Conservation (phyloP, 1,284 basidiomycete species). For the Violaceomyces palustris region DNA sequence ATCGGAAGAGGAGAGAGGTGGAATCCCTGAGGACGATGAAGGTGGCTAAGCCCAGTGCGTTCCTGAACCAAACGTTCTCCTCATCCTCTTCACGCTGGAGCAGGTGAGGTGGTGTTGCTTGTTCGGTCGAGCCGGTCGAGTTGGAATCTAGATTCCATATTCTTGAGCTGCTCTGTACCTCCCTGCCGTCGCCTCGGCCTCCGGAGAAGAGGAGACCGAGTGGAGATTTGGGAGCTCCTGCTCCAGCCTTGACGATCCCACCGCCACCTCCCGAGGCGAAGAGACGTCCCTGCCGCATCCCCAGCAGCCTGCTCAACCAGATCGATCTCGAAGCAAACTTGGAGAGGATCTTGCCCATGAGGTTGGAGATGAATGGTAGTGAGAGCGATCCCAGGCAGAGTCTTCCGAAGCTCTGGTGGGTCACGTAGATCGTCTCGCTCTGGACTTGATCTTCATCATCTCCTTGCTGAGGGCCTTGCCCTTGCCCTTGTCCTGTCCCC, state of each 20-base stretch:
- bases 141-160: background rate
- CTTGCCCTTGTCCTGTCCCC: slow-evolving; percentile 1
- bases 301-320: slow-evolving; percentile 15
- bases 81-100: slow-evolving; percentile 32
- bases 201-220: background rate
- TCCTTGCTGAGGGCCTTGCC: slow-evolving; percentile 6
- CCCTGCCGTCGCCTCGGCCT: background rate
- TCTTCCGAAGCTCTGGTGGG: slow-evolving; percentile 24
- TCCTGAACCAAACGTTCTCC: slow-evolving; percentile 47
- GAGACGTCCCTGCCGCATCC: too few relatives aligned
- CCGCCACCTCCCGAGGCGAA: too few relatives aligned
- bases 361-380: slow-evolving; percentile 36
- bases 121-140: background rate
- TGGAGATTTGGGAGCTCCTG: background rate
- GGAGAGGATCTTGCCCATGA: slow-evolving; percentile 35
- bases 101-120: background rate
- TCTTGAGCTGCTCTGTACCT: background rate
- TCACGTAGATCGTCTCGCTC: slow-evolving; percentile 33
- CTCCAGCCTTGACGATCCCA: too few relatives aligned
- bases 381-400: slow-evolving; percentile 35
- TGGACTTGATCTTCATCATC: slow-evolving; percentile 6
- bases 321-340: slow-evolving; percentile 9
- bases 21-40: slow-evolving; percentile 42
- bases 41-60: slow-evolving; percentile 36
- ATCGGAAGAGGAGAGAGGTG: slow-evolving; percentile 27